Evolutionary conservation across 192 early-diverging fungal genomes (phyloP), one percentile per base, ranked within the genome.

Genomic region (Coemansia sp.): DNA sequence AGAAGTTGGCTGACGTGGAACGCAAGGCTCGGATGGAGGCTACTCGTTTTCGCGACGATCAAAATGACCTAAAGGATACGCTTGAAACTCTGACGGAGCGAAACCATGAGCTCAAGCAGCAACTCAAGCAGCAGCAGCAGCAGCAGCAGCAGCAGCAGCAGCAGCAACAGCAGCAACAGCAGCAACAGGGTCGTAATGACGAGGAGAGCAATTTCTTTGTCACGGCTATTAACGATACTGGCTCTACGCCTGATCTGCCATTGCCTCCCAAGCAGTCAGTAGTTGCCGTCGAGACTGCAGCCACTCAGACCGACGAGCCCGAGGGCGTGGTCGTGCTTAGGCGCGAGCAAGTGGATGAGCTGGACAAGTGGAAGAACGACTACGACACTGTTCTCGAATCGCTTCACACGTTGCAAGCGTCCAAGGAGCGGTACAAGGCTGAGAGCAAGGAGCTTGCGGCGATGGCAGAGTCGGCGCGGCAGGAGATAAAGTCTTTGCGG

Each of bases 21-120:
- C 33, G 43, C 53, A 57, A 67, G 42, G 40, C 28, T 42, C 35
- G 46, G 21, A 42, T 32, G 19, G 32, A n/a, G 44, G 44, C n/a
- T 10, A n/a, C 53, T 58, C 28, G 40, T 16, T 35, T 19, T 35
- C 39, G 61, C 33, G 30, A 60, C 6, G 63, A 46, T 26, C 63
- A 39, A 14, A 30, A 37, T 6, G 58, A 50, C 11, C 49, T 62
- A 21, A 61, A 35, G 7, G 74, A 76, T 38, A 43, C 73, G 1
- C 55, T 80, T 1, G 73, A 75, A 37, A 66, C 63, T 19, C 52
- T 79, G 38, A 74, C 64, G 0, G 77, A 74, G 57, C 67, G 55
- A 39, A 79, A 79, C 49, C 68, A 49, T 10, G 72, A 71, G 38
- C 62, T 79, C 16, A 80, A 75, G 30, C 49, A 28, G 38, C 35